Evolutionary conservation across 257 asterid genomes (phyloP).

Genomic region (Ligustrum vulgare): DNA sequence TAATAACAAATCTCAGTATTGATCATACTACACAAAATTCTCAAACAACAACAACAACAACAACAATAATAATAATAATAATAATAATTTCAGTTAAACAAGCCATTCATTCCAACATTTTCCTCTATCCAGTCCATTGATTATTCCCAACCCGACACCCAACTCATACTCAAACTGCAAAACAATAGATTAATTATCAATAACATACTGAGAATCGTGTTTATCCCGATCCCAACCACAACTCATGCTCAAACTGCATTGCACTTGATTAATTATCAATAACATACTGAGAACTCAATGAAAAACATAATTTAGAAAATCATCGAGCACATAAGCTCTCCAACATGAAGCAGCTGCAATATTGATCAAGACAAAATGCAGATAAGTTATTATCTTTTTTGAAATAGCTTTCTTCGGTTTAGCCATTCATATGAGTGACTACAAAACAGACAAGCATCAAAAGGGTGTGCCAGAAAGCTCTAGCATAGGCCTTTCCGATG

Average conservation of each 20-base stretch:
- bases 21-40: neutral
- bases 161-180: neutral
- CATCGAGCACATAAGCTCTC: neutral
- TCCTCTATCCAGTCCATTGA: neutral
- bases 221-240: neutral
- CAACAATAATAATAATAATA: too few relatives aligned
- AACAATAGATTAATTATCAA: neutral
- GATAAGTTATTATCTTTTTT: neutral
- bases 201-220: neutral
- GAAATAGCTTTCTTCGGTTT: neutral
- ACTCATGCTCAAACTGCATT: neutral
- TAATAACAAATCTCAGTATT: slow-evolving; percentile 4
- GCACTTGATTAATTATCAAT: neutral
- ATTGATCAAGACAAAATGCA: neutral
- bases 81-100: neutral
- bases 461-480: neutral
- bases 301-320: neutral
- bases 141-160: neutral
- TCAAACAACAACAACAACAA: neutral
- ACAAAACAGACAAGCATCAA: neutral
- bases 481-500: neutral
- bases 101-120: neutral
- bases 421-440: neutral
- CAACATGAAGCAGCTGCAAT: neutral
- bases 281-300: neutral